Evolutionary conservation across 176 grass and related monocot genomes (phyloP).

Genomic region (Oryza officinalis): DNA sequence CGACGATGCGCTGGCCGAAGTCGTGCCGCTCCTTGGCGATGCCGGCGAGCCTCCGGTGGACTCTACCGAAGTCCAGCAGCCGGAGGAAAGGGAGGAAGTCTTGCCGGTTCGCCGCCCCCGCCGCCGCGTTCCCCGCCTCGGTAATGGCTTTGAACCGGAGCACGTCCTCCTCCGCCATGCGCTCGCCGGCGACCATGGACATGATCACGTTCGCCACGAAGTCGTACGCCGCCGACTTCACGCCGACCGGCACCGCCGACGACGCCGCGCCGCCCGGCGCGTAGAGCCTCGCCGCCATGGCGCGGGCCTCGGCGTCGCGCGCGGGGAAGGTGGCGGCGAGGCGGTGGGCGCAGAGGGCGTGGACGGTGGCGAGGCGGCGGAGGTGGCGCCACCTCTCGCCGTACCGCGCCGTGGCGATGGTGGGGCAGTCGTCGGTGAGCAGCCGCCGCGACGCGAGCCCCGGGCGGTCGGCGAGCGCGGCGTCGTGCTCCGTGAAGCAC

Average conservation of each 20-base stretch:
- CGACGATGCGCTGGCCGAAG: constrained; percentile 53
- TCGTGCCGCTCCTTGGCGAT: constrained; percentile 31
- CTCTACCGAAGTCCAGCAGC: constrained; percentile 45
- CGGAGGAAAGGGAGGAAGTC: constrained; percentile 60
- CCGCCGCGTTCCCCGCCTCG: constrained; percentile 35
- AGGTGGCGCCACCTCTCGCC: constrained; percentile 67
- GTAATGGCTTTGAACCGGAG: constrained; percentile 44
- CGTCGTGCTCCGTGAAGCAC: constrained; percentile 72
- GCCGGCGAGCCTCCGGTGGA: constrained; percentile 29
- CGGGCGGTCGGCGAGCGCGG: constrained; percentile 62
- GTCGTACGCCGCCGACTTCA: constrained; percentile 52
- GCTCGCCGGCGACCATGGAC: constrained; percentile 54
- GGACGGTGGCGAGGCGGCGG: constrained; percentile 57
- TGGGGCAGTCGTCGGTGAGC: constrained; percentile 35
- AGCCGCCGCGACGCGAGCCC: constrained; percentile 17
- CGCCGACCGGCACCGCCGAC: not conserved
- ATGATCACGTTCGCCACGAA: constrained; percentile 52
- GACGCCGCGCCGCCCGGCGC: too few species aligned
- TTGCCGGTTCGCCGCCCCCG: constrained; percentile 40
- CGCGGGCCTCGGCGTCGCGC: constrained; percentile 29
- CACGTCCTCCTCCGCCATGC: constrained; percentile 36
- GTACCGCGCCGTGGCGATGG: constrained; percentile 26
- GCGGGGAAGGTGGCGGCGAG: constrained; percentile 14
- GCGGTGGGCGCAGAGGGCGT: constrained; percentile 44
- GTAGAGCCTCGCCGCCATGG: constrained; percentile 20